These are phyloP conservation scores for Aspergillus sclerotialis DNA, from an alignment of 2,329 filamentous ascomycete genomes.

Conservation along the genomic window DNA sequence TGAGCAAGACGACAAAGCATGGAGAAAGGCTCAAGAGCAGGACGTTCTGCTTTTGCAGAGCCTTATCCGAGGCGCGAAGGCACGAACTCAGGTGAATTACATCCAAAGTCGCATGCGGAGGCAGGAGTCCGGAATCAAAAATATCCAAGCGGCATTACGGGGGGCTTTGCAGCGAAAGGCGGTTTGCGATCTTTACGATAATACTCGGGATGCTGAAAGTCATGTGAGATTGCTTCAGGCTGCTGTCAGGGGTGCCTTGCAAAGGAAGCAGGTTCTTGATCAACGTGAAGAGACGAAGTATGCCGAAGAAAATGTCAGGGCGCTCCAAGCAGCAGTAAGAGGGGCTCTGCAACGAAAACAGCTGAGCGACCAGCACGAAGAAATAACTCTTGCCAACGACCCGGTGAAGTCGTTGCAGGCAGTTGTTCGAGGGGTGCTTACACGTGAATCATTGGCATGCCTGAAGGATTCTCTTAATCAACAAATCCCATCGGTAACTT, in stretches of 20 bases:
- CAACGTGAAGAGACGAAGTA: constrained; percentile 22
- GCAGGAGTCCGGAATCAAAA: constrained; percentile 38
- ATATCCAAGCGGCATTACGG: constrained; percentile 51
- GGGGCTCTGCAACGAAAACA: constrained; percentile 57
- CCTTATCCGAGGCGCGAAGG: constrained; percentile 56
- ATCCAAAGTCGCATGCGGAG: constrained; percentile 32
- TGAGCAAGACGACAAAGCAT: constrained; percentile 57
- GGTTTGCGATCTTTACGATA: constrained; percentile 49
- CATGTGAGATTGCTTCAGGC: constrained; percentile 51
- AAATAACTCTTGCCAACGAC: constrained; percentile 47
- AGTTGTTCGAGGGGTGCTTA: constrained; percentile 52
- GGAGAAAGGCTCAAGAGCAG: constrained; percentile 65
- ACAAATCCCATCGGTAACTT: constrained; percentile 22
- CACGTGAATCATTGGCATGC: constrained; percentile 20
- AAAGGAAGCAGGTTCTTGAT: constrained; percentile 7
- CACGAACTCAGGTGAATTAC: constrained; percentile 36
- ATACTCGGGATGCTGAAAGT: constrained; percentile 57
- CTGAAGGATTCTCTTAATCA: constrained; percentile 17
- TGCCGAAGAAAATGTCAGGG: constrained; percentile 46
- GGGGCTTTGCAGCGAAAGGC: constrained; percentile 38
- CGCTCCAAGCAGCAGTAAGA: constrained; percentile 60
- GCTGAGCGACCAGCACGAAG: constrained; percentile 19
- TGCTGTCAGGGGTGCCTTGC: constrained; percentile 52
- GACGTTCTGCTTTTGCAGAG: constrained; percentile 77
- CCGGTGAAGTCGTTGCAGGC: constrained; percentile 48